phyloP scores from a whole-genome alignment of 345 rosid species.

The sweet orange (Citrus sinensis) region DVS_A1.0 CM039163.1:47805001-47805500 shows the following conservation, averaged over 20 bases:
- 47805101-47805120: constrained; percentile 73
- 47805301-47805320: constrained; percentile 59
- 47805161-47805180: constrained; percentile 61
- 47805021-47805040: constrained; percentile 75
- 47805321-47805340: constrained; percentile 75
- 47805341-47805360: constrained; percentile 70
- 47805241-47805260: constrained; percentile 74
- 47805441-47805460: constrained; percentile 68
- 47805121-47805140: constrained; percentile 71
- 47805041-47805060: constrained; percentile 88
- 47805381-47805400: constrained; percentile 49
- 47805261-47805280: constrained; percentile 43
- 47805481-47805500: constrained; percentile 63
- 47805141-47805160: constrained; percentile 74
- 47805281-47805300: constrained; percentile 59
- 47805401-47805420: constrained; percentile 55
- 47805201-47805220: constrained; percentile 71
- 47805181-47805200: constrained; percentile 32
- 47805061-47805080: constrained; percentile 75
- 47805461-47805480: constrained; percentile 54
- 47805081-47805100: constrained; percentile 62
- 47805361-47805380: constrained; percentile 54
- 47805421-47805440: constrained; percentile 68
- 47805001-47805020: constrained; percentile 69
- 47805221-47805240: constrained; percentile 66